A percentile compares a stretch with the other conserved stretches of the same genome.
These are phyloP conservation scores for Sordaria brevicollis DNA, from an alignment of 495 filamentous ascomycete species.

Conservation along the genomic window DNA sequence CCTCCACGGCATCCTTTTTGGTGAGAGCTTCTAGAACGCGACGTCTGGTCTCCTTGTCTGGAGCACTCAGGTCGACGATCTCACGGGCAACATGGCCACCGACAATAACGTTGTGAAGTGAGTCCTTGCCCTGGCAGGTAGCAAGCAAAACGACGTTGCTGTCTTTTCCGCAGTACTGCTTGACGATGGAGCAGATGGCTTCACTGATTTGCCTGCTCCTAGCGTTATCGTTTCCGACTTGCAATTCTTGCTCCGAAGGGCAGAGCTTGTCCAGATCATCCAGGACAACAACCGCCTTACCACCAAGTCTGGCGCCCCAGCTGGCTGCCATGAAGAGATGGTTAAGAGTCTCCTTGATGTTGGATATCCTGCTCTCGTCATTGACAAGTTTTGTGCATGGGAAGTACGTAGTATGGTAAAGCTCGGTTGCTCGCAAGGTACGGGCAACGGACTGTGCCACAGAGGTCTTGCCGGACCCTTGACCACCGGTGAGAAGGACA, in stretches of 20 bases:
- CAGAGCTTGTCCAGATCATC: constrained; percentile 92
- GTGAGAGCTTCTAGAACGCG: constrained; percentile 68
- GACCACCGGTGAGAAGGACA: constrained; percentile 74
- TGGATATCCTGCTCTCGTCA: constrained; percentile 77
- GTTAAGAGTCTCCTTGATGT: constrained; percentile 78
- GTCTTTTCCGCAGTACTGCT: constrained; percentile 63
- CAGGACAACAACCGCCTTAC: constrained; percentile 70
- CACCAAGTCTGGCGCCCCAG: constrained; percentile 80
- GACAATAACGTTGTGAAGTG: constrained; percentile 67
- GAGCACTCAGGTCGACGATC: constrained; percentile 75
- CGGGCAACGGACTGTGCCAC: constrained; percentile 53
- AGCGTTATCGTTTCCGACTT: constrained; percentile 83
- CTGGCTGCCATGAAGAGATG: constrained; percentile 77
- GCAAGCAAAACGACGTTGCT: constrained; percentile 77
- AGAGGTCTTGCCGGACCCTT: constrained; percentile 81
- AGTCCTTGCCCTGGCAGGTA: constrained; percentile 89
- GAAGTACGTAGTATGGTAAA: constrained; percentile 74
- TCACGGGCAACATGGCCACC: constrained; percentile 74
- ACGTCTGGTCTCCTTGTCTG: constrained; percentile 82
- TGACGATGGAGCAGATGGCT: constrained; percentile 68
- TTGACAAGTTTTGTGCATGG: constrained; percentile 74
- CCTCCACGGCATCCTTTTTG: constrained; percentile 33
- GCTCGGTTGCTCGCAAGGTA: constrained; percentile 49
- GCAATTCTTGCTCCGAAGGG: constrained; percentile 82
- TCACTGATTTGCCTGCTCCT: constrained; percentile 90